phyloP scores from a whole-genome alignment of 768 basidiomycete species.

The Trametes villosa region DNA sequence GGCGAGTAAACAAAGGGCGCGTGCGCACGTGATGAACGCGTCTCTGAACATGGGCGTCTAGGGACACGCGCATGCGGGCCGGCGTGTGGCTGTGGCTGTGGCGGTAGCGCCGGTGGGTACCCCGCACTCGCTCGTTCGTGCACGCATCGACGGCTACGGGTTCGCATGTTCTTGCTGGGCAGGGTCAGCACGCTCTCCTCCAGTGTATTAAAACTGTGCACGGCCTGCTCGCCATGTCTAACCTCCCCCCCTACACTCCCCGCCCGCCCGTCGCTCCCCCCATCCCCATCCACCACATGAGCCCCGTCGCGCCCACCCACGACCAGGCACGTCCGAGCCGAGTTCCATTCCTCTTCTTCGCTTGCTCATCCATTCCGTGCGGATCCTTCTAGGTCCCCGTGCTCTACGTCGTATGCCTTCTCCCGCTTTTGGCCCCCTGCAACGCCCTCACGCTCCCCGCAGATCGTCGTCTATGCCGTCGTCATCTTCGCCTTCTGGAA shows the following conservation, averaged over 20 bases:
- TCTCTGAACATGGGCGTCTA: constrained; percentile 21
- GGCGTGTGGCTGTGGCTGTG: constrained; percentile 2
- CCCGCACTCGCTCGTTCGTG: neutral
- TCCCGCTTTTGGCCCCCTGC: neutral
- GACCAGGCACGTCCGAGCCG: constrained; percentile 62
- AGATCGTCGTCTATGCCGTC: constrained; percentile 86
- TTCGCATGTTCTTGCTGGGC: constrained; percentile 11
- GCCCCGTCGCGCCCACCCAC: constrained; percentile 62
- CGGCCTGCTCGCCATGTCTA: constrained; percentile 28
- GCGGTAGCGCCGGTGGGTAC: neutral
- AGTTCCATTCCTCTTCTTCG: constrained; percentile 27
- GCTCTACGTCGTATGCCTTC: constrained; percentile 68
- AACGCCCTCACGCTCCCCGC: constrained; percentile 14
- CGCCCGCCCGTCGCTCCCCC: constrained; percentile 38
- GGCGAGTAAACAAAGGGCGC: constrained; percentile 30
- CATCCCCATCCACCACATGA: constrained; percentile 35
- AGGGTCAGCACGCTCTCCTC: constrained; percentile 11
- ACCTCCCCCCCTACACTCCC: constrained; percentile 38
- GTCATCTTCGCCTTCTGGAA: constrained; percentile 89
- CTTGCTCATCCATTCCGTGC: constrained; percentile 7
- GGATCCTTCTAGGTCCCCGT: constrained; percentile 60
- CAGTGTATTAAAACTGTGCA: constrained; percentile 22
- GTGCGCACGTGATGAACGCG: constrained; percentile 31
- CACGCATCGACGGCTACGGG: constrained; percentile 13
- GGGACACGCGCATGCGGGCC: constrained; percentile 12